A percentile compares a stretch with the other conserved stretches of the same genome.
Conservation (phyloP, 768 basidiomycete species). For the Termitomyces sp. region DNA sequence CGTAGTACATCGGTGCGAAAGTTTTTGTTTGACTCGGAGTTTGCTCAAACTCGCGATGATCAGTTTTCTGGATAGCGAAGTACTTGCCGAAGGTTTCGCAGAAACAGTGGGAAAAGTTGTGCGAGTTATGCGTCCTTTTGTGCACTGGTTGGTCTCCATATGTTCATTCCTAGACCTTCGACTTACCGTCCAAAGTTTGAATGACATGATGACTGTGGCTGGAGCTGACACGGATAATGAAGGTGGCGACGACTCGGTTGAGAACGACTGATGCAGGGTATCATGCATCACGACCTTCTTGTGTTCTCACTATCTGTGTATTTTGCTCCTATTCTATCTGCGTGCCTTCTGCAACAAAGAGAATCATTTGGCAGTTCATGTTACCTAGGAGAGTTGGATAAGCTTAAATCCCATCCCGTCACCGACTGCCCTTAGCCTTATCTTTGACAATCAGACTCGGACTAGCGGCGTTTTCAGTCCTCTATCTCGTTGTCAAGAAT, state of each 20-base stretch:
- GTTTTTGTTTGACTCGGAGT: slow-evolving; percentile 16
- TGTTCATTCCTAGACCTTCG: not conserved
- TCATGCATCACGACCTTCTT: not conserved
- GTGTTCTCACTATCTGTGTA: not conserved
- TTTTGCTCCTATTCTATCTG: not conserved
- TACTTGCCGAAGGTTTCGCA: slow-evolving; percentile 61
- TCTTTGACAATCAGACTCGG: too few species aligned
- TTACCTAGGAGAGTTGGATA: too few species aligned
- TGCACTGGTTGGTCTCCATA: slow-evolving; percentile 56
- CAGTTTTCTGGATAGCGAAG: slow-evolving; percentile 61
- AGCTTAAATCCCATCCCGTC: too few species aligned
- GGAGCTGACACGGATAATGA: slow-evolving; percentile 17
- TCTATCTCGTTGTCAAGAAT: too few species aligned
- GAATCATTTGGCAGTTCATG: not conserved
- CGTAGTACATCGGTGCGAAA: slow-evolving; percentile 53
- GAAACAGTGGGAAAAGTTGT: slow-evolving; percentile 53
- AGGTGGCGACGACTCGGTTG: not conserved
- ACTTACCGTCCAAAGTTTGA: slow-evolving; percentile 38
- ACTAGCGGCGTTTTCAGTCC: too few species aligned
- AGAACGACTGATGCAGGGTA: not conserved
- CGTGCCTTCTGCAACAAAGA: not conserved
- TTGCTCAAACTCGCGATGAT: not conserved
- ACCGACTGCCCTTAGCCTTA: too few species aligned
- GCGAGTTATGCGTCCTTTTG: slow-evolving; percentile 62
- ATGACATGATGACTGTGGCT: slow-evolving; percentile 62